Evolutionary conservation across 129 eudicot species (phyloP).

Genomic region (Centella asiatica): DNA sequence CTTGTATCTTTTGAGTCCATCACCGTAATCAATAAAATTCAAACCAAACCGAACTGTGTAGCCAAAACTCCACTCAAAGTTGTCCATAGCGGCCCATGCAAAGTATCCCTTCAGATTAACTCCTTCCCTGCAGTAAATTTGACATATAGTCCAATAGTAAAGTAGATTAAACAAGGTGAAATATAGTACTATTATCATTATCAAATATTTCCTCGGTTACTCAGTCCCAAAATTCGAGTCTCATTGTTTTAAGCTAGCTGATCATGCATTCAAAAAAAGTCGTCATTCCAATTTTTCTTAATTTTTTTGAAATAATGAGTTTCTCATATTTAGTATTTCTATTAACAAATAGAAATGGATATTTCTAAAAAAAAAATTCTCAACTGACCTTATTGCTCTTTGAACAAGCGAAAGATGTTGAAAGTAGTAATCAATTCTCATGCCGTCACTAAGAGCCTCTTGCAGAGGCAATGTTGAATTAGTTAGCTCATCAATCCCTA

Average conservation of each 20-base stretch:
- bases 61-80: slow-evolving; percentile 51
- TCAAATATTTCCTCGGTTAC: neutral
- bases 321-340: too few species aligned
- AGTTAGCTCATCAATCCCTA: slow-evolving; percentile 56
- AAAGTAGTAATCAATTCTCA: slow-evolving; percentile 42
- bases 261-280: neutral
- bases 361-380: too few species aligned
- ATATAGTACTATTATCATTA: neutral
- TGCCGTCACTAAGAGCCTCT: slow-evolving; percentile 37
- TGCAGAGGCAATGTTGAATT: slow-evolving; percentile 41
- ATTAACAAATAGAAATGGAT: too few species aligned
- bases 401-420: slow-evolving; percentile 39
- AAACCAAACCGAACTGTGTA: slow-evolving; percentile 51
- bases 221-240: neutral
- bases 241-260: neutral
- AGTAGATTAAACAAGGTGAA: neutral
- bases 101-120: slow-evolving; percentile 46
- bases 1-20: slow-evolving; percentile 38
- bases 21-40: slow-evolving; percentile 39
- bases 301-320: neutral
- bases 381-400: slow-evolving; percentile 26
- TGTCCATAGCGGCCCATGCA: slow-evolving; percentile 55
- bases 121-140: slow-evolving; percentile 36
- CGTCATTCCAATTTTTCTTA: neutral
- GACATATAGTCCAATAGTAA: neutral